Conservation (phyloP, 2,329 filamentous ascomycete species). For the Trichoderma simmonsii region DNA sequence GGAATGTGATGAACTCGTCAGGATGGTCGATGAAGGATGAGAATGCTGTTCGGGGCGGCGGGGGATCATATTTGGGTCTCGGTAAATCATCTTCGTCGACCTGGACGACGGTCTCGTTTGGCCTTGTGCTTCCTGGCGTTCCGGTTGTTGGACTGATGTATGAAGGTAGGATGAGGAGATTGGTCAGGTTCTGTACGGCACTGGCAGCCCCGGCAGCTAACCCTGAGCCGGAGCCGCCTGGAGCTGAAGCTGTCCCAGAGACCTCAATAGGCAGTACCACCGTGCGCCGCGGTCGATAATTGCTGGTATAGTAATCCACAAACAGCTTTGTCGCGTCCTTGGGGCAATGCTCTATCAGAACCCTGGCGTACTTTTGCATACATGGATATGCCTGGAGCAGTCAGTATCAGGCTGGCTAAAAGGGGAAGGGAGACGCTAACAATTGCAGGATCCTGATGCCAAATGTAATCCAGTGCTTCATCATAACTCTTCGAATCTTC, state of each 20-base stretch:
- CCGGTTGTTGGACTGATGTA: conserved; percentile 47
- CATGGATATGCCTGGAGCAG: conserved; percentile 70
- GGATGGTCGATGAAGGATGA: conserved; percentile 95
- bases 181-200: conserved; percentile 81
- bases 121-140: conserved; percentile 47
- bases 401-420: conserved; percentile 29
- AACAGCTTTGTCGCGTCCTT: conserved; percentile 81
- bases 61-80: conserved; percentile 65
- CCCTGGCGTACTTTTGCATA: conserved; percentile 91
- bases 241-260: conserved; percentile 33
- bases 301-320: conserved; percentile 90
- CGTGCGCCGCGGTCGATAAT: conserved; percentile 71
- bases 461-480: conserved; percentile 88
- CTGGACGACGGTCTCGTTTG: conserved; percentile 52
- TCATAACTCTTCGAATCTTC: conserved; percentile 90
- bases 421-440: conserved; percentile 47
- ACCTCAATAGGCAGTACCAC: conserved; percentile 32
- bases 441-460: conserved; percentile 74
- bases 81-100: conserved; percentile 47
- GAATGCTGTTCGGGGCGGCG: conserved; percentile 84
- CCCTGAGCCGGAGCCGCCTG: conserved; percentile 41
- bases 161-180: conserved; percentile 73
- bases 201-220: conserved; percentile 61
- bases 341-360: conserved; percentile 83
- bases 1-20: conserved; percentile 84